Percentiles rank a stretch among this genome's conserved stretches.
Conservation (phyloP, 129 eudicot species). For the Daucus carota region DH1_v3.0 NC_030385.2:2911001-2911500, state of each 20-base stretch:
- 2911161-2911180: not conserved
- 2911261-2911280: not conserved
- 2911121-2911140: not conserved
- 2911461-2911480: not conserved
- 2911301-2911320: not conserved
- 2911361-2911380: not conserved
- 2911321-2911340: not conserved
- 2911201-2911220: not conserved
- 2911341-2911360: not conserved
- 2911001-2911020: not conserved
- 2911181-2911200: not conserved
- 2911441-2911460: not conserved
- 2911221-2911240: not conserved
- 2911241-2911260: not conserved
- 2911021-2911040: slow-evolving; percentile 38
- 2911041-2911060: slow-evolving; percentile 98
- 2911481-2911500: not conserved
- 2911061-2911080: slow-evolving; percentile 79
- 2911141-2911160: not conserved
- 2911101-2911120: slow-evolving; percentile 17
- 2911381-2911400: not conserved
- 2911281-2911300: not conserved
- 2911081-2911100: slow-evolving; percentile 95
- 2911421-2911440: not conserved
- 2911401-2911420: not conserved